These are phyloP conservation scores for Prunus mira DNA, from an alignment of 306 rosid species.

Conservation along the genomic window DNA sequence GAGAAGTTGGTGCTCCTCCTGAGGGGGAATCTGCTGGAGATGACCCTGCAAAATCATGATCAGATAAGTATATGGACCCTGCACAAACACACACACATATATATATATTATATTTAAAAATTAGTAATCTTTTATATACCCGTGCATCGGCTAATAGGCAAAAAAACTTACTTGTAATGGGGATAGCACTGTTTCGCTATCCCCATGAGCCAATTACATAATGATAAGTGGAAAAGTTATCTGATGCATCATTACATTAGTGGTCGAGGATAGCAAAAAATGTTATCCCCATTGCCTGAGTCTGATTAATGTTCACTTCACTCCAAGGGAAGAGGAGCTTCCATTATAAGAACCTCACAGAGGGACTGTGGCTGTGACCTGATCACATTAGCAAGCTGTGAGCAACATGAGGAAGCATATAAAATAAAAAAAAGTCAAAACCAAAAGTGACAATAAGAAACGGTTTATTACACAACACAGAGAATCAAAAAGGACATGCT, in stretches of 20 bases:
- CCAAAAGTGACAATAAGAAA: no score
- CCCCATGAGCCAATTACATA: fast-evolving
- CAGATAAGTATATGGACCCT: not conserved
- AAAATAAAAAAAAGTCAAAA: no score
- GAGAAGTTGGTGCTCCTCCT: conserved; percentile 23
- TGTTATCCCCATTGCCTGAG: conserved; percentile 1
- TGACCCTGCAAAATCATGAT: conserved; percentile 18
- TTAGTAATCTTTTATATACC: conserved; percentile 17
- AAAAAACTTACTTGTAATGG: no score
- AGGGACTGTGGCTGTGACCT: conserved; percentile 58
- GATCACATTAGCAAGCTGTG: conserved; percentile 52
- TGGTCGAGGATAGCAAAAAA: no score
- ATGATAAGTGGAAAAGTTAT: no score
- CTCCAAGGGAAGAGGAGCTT: conserved; percentile 42
- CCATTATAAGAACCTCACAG: conserved; percentile 50
- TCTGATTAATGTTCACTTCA: conserved; percentile 43
- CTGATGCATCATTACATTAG: no score
- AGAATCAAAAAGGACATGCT: no score
- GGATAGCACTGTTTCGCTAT: no score
- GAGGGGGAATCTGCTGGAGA: conserved; percentile 18
- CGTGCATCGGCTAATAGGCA: conserved; percentile 32
- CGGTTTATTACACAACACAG: no score
- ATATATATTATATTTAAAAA: no score
- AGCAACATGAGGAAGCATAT: conserved; percentile 42
- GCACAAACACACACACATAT: not conserved